Percentiles rank a stretch among this genome's conserved stretches.
Conservation (phyloP, 1,284 basidiomycete genomes). For the Cutaneotrichosporon curvatum region DNA sequence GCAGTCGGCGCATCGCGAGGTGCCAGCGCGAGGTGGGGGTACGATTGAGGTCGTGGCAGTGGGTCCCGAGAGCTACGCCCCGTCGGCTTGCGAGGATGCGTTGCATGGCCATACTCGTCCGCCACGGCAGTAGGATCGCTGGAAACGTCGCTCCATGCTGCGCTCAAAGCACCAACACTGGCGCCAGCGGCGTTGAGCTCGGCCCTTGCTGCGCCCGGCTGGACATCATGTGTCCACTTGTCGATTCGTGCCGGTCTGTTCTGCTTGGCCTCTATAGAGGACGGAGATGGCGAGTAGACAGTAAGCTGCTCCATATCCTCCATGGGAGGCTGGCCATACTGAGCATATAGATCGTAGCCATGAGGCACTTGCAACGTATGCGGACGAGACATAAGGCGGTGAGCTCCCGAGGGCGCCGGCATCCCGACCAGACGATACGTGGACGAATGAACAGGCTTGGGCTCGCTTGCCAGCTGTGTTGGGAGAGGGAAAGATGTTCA, state of each 20-base stretch:
- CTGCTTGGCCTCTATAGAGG: slow-evolving; percentile 12
- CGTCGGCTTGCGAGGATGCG: background rate
- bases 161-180: slow-evolving; percentile 1
- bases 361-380: background rate
- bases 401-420: background rate
- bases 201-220: background rate
- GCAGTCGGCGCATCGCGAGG: slow-evolving; percentile 3
- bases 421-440: background rate
- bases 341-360: background rate
- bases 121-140: background rate
- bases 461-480: too few species aligned
- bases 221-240: slow-evolving; percentile 11
- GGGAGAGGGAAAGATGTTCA: background rate
- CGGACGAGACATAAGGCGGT: too few species aligned
- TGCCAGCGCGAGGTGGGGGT: background rate
- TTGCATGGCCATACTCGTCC: background rate
- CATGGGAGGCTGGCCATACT: background rate
- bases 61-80: background rate
- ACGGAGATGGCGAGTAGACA: slow-evolving; percentile 18
- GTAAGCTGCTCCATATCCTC: slow-evolving; percentile 10
- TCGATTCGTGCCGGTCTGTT: slow-evolving; percentile 7
- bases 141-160: background rate
- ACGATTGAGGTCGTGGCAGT: background rate
- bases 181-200: background rate
- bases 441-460: background rate